Conservation (phyloP, 805 yeast genomes). For the Zygosaccharomyces lentus region DNA sequence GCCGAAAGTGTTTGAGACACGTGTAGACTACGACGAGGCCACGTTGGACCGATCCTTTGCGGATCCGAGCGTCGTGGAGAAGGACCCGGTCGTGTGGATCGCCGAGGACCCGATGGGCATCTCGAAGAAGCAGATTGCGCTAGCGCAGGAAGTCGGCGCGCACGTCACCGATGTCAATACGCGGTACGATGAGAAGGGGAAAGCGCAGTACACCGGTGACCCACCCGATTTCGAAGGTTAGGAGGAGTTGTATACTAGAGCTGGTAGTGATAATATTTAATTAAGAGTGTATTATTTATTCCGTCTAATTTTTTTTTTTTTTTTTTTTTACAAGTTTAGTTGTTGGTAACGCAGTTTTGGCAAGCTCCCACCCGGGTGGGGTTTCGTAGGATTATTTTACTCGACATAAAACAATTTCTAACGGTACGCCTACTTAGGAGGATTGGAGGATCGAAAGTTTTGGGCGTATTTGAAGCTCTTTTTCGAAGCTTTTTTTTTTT, state of each 20-base stretch:
- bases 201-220: slow-evolving; percentile 49
- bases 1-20: slow-evolving; percentile 35
- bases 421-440: too few relatives aligned
- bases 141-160: slow-evolving; percentile 49
- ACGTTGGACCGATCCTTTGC: slow-evolving; percentile 33
- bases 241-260: not conserved
- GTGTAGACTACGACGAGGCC: slow-evolving; percentile 32
- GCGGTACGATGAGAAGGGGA: slow-evolving; percentile 53
- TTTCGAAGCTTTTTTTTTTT: too few relatives aligned
- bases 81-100: slow-evolving; percentile 61
- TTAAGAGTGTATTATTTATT: too few relatives aligned
- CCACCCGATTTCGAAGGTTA: slow-evolving; percentile 62
- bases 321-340: too few relatives aligned
- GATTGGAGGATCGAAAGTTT: too few relatives aligned
- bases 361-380: too few relatives aligned
- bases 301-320: not conserved
- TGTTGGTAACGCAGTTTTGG: too few relatives aligned
- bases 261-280: not conserved
- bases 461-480: too few relatives aligned
- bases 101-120: slow-evolving; percentile 66
- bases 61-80: slow-evolving; percentile 29
- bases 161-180: slow-evolving; percentile 57
- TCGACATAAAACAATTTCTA: too few relatives aligned
- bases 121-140: slow-evolving; percentile 52
- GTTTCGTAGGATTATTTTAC: too few relatives aligned